A percentile compares a stretch with the other conserved stretches of the same genome.
Conservation (phyloP, 371 early-diverging fungal species). For the Rhizopus sp. region DNA sequence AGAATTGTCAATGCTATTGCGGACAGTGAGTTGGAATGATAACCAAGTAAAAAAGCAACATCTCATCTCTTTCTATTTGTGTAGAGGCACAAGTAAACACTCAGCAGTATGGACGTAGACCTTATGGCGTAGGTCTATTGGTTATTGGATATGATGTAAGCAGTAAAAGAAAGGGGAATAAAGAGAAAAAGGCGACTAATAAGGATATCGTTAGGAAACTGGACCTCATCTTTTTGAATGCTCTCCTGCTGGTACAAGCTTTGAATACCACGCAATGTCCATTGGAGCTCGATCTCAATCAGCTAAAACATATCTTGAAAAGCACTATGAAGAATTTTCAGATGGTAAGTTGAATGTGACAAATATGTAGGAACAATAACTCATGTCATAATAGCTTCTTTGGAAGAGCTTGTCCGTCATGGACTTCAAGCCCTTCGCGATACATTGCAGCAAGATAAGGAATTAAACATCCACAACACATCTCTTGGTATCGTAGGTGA, state of each 20-base stretch:
- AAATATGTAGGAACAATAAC: neutral
- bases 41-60: no score
- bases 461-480: slow-evolving; percentile 82
- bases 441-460: slow-evolving; percentile 95
- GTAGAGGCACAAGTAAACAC: slow-evolving; percentile 97
- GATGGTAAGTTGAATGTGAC: slow-evolving; percentile 52
- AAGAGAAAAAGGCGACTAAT: neutral
- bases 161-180: slow-evolving; percentile 5
- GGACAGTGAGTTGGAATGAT: slow-evolving; percentile 69
- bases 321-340: slow-evolving; percentile 78
- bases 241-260: slow-evolving; percentile 90
- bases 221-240: slow-evolving; percentile 97
- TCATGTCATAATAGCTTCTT: slow-evolving; percentile 52
- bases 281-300: slow-evolving; percentile 98
- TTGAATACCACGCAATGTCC: slow-evolving; percentile 93
- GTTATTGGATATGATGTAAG: slow-evolving; percentile 89
- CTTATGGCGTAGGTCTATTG: slow-evolving; percentile 97
- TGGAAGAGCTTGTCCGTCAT: slow-evolving; percentile 86
- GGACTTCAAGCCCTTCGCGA: slow-evolving; percentile 93
- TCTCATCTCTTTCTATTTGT: no score
- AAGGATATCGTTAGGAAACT: slow-evolving; percentile 61
- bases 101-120: slow-evolving; percentile 94
- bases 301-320: slow-evolving; percentile 96
- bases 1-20: slow-evolving; percentile 87
- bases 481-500: slow-evolving; percentile 90